A percentile compares a stretch with the other conserved stretches of the same genome.
These are phyloP conservation scores for Wallacemonas sp. DNA, from an alignment of 208 protist species.

Conservation along the genomic window DNA sequence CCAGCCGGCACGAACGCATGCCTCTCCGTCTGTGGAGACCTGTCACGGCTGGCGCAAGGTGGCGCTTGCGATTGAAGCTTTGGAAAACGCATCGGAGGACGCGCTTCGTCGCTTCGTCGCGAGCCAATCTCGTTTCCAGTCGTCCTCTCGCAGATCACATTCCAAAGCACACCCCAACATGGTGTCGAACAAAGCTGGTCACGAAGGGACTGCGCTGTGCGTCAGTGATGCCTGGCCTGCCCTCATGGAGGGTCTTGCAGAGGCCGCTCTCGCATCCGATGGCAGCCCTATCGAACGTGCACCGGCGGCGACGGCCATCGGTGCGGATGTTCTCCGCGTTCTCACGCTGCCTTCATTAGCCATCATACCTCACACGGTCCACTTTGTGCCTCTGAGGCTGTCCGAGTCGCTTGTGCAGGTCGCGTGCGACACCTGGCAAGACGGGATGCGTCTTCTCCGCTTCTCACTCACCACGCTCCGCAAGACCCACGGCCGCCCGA, in stretches of 20 bases:
- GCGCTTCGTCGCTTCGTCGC: background rate
- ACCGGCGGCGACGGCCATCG: background rate
- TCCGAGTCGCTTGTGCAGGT: conserved; percentile 40
- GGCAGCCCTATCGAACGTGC: background rate
- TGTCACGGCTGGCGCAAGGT: conserved; percentile 1
- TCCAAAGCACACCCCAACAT: no score
- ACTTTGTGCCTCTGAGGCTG: conserved; percentile 46
- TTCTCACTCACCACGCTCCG: conserved; percentile 49
- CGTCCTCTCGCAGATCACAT: no score
- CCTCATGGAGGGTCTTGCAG: background rate
- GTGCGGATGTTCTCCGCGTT: conserved; percentile 1
- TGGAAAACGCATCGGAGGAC: background rate
- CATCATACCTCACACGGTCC: conserved; percentile 46
- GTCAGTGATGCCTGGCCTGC: conserved; percentile 5
- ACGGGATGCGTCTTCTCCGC: conserved; percentile 31
- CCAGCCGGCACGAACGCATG: no score
- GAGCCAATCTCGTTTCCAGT: background rate
- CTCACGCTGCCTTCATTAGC: background rate
- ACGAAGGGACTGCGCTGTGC: background rate
- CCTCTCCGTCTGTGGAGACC: no score
- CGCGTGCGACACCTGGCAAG: conserved; percentile 29
- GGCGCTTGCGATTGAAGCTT: background rate
- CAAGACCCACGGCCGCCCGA: conserved; percentile 20
- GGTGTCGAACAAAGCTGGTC: no score
- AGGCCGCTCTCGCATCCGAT: background rate